A percentile compares a stretch with the other conserved stretches of the same genome.
phyloP scores from a whole-genome alignment of 2,329 filamentous ascomycete species.

The Diaporthe citriasiana region DNA sequence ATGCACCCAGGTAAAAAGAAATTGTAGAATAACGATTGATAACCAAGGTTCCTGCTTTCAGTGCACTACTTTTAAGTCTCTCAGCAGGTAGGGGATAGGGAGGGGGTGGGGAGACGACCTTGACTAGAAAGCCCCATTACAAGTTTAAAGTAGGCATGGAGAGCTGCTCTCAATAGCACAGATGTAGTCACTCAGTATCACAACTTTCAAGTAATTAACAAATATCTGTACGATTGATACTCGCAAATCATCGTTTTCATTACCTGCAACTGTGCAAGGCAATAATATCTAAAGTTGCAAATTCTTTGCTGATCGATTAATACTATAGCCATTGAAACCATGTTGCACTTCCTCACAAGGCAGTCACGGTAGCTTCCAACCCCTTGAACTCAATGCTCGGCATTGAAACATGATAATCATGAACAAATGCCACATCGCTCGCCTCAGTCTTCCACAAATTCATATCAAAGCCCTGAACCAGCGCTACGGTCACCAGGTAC shows the following conservation, averaged over 20 bases:
- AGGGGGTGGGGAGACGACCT: too few species aligned
- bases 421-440: constrained; percentile 30
- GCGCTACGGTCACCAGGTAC: constrained; percentile 45
- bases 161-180: too few species aligned
- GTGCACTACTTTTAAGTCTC: too few species aligned
- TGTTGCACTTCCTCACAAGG: constrained; percentile 9
- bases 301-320: neutral
- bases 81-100: too few species aligned
- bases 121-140: too few species aligned
- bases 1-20: too few species aligned
- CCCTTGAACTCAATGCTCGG: constrained; percentile 30
- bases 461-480: constrained; percentile 47
- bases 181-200: too few species aligned
- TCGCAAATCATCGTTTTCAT: constrained; percentile 1
- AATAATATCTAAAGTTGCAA: constrained; percentile 22
- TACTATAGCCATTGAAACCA: constrained; percentile 21
- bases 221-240: too few species aligned
- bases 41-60: too few species aligned
- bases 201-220: too few species aligned
- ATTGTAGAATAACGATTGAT: too few species aligned
- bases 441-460: constrained; percentile 35
- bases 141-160: too few species aligned
- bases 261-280: constrained; percentile 19
- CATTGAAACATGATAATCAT: constrained; percentile 36
- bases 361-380: constrained; percentile 30